Evolutionary conservation across 257 asterid species (phyloP), one percentile per base, ranked within the genome.

Genomic region (Linaria vulgaris): DNA sequence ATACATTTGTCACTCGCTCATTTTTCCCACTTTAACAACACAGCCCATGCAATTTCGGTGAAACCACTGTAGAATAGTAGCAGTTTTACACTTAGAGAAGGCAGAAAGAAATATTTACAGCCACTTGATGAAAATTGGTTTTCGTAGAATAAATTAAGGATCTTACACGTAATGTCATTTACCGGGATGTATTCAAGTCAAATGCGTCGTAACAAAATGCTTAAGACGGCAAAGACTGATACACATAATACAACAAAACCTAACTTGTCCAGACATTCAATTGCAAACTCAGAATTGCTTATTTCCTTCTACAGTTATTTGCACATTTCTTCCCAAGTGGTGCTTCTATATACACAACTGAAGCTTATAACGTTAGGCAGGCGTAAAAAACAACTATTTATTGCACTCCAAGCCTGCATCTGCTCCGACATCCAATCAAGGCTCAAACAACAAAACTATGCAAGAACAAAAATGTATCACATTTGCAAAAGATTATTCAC

Each of bases 401-500:
- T 27, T 23, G 66, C 61, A 23, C 20, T 39, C 19, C 47, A 47
- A 38, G 54, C 71, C 20, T 11, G 21, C 23, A 41, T 52, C 62
- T 39, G 67, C 37, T 30, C 15, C 58, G 62, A 68, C 65, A 17
- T 27, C 57, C 60, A 58, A 31, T 25, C 27, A 60, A 37, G 38
- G 63, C 69, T 60, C 76, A 39, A 57, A 51, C 22, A 14, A 63
- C 2, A 14, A n/a, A 47, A 39, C 14, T 45, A 14, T 9, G n/a
- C 59, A 62, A 31, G 11, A 30, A 56, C 17, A 23, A 17, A 45
- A 44, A 49, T n/a, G 59, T 64, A 60, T 87, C 80, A 83, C 87
- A 85, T 79, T 75, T 79, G 85, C 63, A 83, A 66, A 57, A 83
- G 86, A 76, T 83, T 83, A 80, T 83, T 83, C 86, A 83, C 86